Conservation (phyloP, 305 asterid species). For the Plantago coronopus region DNA sequence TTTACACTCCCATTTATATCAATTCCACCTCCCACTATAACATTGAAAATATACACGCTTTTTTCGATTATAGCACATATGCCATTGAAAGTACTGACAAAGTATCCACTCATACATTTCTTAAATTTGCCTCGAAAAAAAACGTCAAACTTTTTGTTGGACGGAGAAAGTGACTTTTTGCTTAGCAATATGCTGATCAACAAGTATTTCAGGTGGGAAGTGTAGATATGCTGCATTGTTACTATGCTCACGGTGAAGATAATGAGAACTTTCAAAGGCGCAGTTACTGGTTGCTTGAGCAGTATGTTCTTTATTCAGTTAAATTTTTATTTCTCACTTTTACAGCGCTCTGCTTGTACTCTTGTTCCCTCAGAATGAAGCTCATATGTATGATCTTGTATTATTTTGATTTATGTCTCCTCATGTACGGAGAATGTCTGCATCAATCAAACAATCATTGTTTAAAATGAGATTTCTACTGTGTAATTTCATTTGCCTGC, state of each 20-base stretch:
- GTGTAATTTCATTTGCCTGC: not conserved
- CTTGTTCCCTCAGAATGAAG: not conserved
- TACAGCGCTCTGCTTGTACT: not conserved
- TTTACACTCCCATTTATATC: too few relatives aligned
- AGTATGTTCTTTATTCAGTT: constrained; percentile 47
- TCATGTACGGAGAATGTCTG: not conserved
- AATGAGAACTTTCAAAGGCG: constrained; percentile 91
- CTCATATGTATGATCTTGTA: not conserved
- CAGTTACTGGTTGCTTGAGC: constrained; percentile 97
- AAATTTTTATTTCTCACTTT: not conserved
- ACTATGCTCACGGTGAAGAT: constrained; percentile 98
- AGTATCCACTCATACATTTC: too few relatives aligned
- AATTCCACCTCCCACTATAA: too few relatives aligned
- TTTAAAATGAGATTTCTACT: not conserved
- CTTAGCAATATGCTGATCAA: constrained; percentile 23
- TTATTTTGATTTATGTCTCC: not conserved
- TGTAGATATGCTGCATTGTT: constrained; percentile 89
- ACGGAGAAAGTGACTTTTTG: constrained; percentile 8
- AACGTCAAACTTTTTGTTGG: too few relatives aligned
- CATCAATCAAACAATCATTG: not conserved
- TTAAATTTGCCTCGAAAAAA: too few relatives aligned
- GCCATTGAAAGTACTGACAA: too few relatives aligned
- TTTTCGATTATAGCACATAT: too few relatives aligned
- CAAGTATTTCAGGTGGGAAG: constrained; percentile 76
- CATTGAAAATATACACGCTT: too few relatives aligned